Evolutionary conservation across 257 asterid genomes (phyloP).

Genomic region (Coffea canephora): DNA sequence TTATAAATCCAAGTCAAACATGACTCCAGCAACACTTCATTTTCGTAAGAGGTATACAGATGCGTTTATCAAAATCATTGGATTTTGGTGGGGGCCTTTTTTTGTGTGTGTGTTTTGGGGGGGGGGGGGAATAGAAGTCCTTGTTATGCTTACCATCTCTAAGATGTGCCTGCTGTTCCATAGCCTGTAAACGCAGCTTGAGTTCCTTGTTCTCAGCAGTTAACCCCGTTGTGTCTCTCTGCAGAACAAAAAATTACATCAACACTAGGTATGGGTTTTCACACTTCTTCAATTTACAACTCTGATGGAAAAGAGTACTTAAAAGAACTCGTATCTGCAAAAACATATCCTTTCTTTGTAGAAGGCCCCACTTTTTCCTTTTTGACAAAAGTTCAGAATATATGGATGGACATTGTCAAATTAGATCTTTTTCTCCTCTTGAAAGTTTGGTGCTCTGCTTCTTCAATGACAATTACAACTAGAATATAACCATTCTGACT

Average conservation of each 20-base stretch:
- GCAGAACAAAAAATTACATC: slow-evolving; percentile 19
- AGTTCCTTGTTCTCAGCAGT: slow-evolving; percentile 90
- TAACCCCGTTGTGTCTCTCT: slow-evolving; percentile 80
- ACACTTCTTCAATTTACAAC: neutral
- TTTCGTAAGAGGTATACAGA: neutral
- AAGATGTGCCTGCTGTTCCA: slow-evolving; percentile 94
- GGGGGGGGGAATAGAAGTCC: neutral
- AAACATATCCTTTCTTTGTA: neutral
- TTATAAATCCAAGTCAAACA: neutral
- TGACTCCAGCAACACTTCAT: neutral
- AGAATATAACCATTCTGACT: neutral
- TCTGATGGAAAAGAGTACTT: neutral
- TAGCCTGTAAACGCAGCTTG: slow-evolving; percentile 70
- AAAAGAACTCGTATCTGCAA: neutral
- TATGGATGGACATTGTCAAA: neutral
- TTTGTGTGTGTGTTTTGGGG: too few species aligned
- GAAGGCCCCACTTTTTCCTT: neutral
- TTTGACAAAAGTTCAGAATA: neutral
- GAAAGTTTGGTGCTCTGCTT: neutral
- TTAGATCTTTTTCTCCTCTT: too few species aligned
- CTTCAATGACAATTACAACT: neutral
- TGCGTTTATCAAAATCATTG: too few species aligned
- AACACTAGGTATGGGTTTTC: too few species aligned
- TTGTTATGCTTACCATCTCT: slow-evolving; percentile 64
- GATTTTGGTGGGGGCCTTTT: too few species aligned